Percentiles rank a stretch among this genome's conserved stretches.
These are phyloP conservation scores for Cladosporium phlei DNA, from an alignment of 2,329 filamentous ascomycete species.

Conservation along the genomic window DNA sequence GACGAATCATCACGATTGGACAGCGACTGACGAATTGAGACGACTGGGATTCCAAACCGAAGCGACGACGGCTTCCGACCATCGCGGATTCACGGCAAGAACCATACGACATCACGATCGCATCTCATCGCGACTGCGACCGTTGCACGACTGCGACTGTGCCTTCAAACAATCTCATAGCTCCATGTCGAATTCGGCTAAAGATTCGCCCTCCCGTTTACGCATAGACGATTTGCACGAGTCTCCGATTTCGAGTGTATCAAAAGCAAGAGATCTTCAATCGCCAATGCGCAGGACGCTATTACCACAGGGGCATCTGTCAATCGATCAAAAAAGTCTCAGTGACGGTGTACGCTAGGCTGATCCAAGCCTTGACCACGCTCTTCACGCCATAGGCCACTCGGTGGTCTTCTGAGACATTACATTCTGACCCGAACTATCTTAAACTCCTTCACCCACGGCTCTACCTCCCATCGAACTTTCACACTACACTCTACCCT, in stretches of 20 bases:
- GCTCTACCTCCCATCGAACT: conserved; percentile 5
- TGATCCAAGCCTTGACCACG: conserved; percentile 8
- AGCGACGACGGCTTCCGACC: no score
- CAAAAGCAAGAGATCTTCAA: conserved; percentile 9
- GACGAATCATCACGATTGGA: neutral
- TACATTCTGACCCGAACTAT: conserved; percentile 14
- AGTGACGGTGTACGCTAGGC: conserved; percentile 11
- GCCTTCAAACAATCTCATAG: neutral
- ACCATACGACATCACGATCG: neutral
- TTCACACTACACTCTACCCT: conserved; percentile 7
- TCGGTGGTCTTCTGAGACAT: conserved; percentile 14
- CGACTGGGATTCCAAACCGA: neutral
- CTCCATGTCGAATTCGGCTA: conserved; percentile 8
- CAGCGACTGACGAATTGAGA: neutral
- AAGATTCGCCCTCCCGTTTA: conserved; percentile 7
- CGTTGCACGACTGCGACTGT: conserved; percentile 8
- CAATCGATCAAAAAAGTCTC: conserved; percentile 11
- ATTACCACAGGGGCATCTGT: conserved; percentile 13
- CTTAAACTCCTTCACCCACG: conserved; percentile 11
- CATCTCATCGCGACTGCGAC: neutral
- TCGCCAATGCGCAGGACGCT: conserved; percentile 14
- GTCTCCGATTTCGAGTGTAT: conserved; percentile 1
- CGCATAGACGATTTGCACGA: conserved; percentile 10
- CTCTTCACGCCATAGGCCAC: conserved; percentile 14
- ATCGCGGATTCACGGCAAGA: neutral